phyloP scores from a whole-genome alignment of 805 yeast genomes.

The Kuraishia cidri region DNA sequence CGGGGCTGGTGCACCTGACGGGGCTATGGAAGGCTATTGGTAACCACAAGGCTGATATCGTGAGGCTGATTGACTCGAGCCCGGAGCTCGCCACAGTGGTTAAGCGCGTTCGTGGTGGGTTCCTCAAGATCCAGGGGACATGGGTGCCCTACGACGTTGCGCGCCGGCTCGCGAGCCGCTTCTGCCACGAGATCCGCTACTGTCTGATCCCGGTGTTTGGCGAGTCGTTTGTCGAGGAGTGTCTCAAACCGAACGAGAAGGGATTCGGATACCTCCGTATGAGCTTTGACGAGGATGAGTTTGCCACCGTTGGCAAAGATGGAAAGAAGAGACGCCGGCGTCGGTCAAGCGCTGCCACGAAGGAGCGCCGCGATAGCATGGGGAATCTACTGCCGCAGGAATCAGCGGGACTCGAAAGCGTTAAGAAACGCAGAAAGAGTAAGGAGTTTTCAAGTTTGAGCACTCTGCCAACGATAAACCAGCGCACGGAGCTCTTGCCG shows the following conservation, averaged over 20 bases:
- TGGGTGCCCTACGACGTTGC: conserved; percentile 79
- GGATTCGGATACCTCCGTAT: conserved; percentile 59
- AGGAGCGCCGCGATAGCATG: no score
- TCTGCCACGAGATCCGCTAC: conserved; percentile 71
- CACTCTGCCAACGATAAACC: no score
- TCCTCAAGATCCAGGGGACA: conserved; percentile 86
- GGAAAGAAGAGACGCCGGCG: conserved; percentile 1
- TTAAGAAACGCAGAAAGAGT: no score
- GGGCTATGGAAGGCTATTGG: conserved; percentile 80
- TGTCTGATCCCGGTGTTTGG: conserved; percentile 49
- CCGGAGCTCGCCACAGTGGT: conserved; percentile 58
- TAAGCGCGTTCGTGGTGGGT: conserved; percentile 83
- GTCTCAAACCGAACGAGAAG: conserved; percentile 35
- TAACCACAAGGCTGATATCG: conserved; percentile 67
- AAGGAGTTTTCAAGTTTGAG: no score
- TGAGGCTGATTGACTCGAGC: conserved; percentile 54
- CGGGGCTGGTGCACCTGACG: conserved; percentile 82
- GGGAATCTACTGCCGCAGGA: no score
- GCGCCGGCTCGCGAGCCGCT: conserved; percentile 54
- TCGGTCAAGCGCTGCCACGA: not conserved
- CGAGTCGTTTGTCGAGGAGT: conserved; percentile 3
- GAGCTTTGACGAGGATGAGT: conserved; percentile 9
- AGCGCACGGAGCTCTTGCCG: no score
- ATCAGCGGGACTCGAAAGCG: no score
- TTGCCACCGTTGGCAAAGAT: no score